Percentiles rank a stretch among this genome's conserved stretches.
Evolutionary conservation across 2,329 filamentous ascomycete species (phyloP).

Genomic region (Colletotrichum sp.): DNA sequence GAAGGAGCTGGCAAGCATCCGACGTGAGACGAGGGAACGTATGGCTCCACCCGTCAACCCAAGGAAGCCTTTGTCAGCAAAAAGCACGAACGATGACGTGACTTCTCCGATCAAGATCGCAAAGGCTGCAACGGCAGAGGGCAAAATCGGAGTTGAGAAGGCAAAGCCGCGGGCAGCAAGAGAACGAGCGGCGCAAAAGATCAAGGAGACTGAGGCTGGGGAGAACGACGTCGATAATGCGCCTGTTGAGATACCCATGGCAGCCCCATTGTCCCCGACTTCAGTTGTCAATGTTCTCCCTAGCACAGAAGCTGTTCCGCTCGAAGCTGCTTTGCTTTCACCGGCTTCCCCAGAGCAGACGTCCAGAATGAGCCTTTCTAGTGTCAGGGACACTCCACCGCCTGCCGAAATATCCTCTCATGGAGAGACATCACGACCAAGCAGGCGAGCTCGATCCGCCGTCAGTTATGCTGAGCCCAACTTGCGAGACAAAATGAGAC

Average conservation of each 20-base stretch:
- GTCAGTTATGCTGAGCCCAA: slow-evolving; percentile 87
- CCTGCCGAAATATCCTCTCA: slow-evolving; percentile 60
- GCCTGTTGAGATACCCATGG: not conserved
- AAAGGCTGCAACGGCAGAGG: slow-evolving; percentile 30
- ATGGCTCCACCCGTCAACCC: slow-evolving; percentile 29
- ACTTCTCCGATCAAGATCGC: slow-evolving; percentile 60
- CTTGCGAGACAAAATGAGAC: slow-evolving; percentile 81
- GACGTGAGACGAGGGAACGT: slow-evolving; percentile 44
- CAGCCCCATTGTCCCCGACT: not conserved
- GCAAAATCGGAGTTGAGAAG: slow-evolving; percentile 19
- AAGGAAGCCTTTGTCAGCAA: slow-evolving; percentile 58
- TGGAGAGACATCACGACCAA: slow-evolving; percentile 66
- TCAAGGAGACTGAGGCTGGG: slow-evolving; percentile 27
- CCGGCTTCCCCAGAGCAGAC: slow-evolving; percentile 55
- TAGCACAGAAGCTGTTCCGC: slow-evolving; percentile 35
- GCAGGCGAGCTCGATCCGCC: slow-evolving; percentile 68
- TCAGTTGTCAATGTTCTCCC: slow-evolving; percentile 14
- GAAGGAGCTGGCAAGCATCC: slow-evolving; percentile 49
- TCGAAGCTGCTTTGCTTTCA: slow-evolving; percentile 46
- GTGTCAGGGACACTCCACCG: slow-evolving; percentile 62
- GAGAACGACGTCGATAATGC: not conserved
- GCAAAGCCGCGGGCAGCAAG: slow-evolving; percentile 36
- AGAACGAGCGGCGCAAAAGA: slow-evolving; percentile 30
- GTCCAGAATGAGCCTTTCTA: slow-evolving; percentile 36
- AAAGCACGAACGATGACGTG: slow-evolving; percentile 66